A percentile compares a stretch with the other conserved stretches of the same genome.
phyloP scores from a whole-genome alignment of 2,329 filamentous ascomycete genomes.

The Colletotrichum siamense region DNA sequence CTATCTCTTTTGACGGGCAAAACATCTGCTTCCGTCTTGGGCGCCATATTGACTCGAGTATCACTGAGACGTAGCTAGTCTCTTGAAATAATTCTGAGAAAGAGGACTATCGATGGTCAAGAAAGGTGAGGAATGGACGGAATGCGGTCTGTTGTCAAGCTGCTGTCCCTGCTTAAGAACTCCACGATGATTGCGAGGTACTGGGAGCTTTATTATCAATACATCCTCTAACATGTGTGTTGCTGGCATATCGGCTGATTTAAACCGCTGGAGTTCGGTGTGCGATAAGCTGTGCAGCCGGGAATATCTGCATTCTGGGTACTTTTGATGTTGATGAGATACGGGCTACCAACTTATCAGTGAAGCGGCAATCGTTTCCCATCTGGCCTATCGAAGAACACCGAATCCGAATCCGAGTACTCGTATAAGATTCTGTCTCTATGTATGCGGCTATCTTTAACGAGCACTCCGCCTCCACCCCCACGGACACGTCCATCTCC shows the following conservation, averaged over 20 bases:
- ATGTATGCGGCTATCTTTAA: not conserved
- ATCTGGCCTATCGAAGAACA: not conserved
- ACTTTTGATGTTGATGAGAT: not conserved
- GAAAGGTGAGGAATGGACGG: not conserved
- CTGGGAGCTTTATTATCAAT: not conserved
- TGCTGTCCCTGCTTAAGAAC: not conserved
- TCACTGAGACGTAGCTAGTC: not conserved
- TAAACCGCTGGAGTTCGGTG: not conserved
- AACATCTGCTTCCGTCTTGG: not conserved
- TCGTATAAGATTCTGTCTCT: not conserved
- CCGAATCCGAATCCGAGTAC: not conserved
- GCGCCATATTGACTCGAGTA: not conserved
- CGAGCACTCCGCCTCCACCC: not conserved
- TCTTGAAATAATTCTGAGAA: accelerated
- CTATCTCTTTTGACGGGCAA: not conserved
- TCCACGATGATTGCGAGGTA: accelerated
- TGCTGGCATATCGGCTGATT: not conserved
- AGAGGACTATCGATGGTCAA: not conserved
- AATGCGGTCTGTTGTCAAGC: not conserved
- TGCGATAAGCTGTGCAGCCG: not conserved
- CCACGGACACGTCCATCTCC: not conserved
- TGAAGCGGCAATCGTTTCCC: not conserved
- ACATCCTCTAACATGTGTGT: not conserved
- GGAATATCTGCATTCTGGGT: not conserved
- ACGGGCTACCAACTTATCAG: not conserved